Evolutionary conservation across 192 early-diverging fungal genomes (phyloP).

Genomic region (Backusella tuberculispora): DNA sequence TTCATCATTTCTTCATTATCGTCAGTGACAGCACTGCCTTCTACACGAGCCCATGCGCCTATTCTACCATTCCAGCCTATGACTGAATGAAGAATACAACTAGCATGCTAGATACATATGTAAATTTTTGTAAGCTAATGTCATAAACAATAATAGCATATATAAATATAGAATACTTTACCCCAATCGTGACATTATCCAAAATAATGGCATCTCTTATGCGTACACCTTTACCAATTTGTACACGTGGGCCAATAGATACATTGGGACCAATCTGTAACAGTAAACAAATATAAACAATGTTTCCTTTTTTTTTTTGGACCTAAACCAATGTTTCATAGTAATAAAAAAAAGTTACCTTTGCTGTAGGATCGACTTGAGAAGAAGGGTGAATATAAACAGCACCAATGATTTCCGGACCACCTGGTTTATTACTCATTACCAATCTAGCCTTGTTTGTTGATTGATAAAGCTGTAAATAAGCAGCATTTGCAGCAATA

Average conservation of each 20-base stretch:
- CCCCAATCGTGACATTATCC: slow-evolving; percentile 85
- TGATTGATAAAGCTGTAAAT: slow-evolving; percentile 80
- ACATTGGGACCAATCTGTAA: slow-evolving; percentile 90
- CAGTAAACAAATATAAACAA: not conserved
- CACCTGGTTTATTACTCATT: slow-evolving; percentile 44
- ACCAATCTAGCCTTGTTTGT: slow-evolving; percentile 66
- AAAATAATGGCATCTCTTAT: slow-evolving; percentile 92
- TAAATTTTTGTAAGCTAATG: not conserved
- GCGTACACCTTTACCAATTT: slow-evolving; percentile 91
- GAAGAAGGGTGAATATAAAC: slow-evolving; percentile 97
- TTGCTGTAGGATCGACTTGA: slow-evolving; percentile 88
- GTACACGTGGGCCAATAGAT: slow-evolving; percentile 87
- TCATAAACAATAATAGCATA: not conserved
- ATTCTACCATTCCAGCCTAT: slow-evolving; percentile 94
- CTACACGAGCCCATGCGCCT: slow-evolving; percentile 91
- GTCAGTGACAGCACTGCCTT: slow-evolving; percentile 75
- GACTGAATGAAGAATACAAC: slow-evolving; percentile 85
- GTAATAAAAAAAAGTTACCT: slow-evolving; percentile 15
- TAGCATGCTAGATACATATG: slow-evolving; percentile 63
- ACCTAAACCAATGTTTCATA: not conserved
- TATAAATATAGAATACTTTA: slow-evolving; percentile 20
- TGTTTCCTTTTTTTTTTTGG: too few species aligned
- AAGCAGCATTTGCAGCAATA: slow-evolving; percentile 92
- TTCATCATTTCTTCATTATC: slow-evolving; percentile 78
- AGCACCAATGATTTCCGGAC: slow-evolving; percentile 84